These are phyloP conservation scores for Oxytropis ochrocephala DNA, from an alignment of 306 rosid genomes.

Conservation along the genomic window DNA sequence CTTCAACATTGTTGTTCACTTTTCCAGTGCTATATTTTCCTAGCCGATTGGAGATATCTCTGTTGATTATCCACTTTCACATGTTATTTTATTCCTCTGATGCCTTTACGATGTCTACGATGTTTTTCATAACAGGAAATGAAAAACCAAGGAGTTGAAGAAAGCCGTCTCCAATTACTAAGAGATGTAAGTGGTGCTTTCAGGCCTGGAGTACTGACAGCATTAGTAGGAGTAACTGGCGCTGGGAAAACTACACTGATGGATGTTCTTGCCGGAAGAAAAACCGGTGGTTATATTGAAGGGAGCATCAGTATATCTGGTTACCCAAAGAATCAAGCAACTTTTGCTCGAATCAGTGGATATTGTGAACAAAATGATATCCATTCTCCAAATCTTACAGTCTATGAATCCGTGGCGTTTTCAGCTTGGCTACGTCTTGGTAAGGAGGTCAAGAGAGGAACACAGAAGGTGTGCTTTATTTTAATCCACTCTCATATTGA, in stretches of 20 bases:
- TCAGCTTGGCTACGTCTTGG: conserved; percentile 51
- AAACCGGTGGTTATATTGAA: conserved; percentile 49
- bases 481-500: not conserved
- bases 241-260: conserved; percentile 59
- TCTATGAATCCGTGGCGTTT: conserved; percentile 41
- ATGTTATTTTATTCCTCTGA: not conserved
- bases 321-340: conserved; percentile 45
- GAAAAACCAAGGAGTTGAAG: conserved; percentile 35
- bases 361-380: conserved; percentile 54
- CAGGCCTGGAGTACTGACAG: conserved; percentile 47
- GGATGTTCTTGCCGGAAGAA: conserved; percentile 57
- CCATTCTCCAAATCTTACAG: conserved; percentile 44
- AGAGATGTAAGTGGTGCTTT: conserved; percentile 46
- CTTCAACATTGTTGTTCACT: not conserved
- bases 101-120: not conserved
- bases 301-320: conserved; percentile 48
- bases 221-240: conserved; percentile 53
- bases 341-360: conserved; percentile 47
- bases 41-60: not conserved
- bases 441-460: conserved; percentile 32
- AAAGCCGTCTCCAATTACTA: conserved; percentile 33
- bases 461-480: conserved; percentile 27
- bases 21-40: not conserved
- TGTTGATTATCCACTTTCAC: not conserved
- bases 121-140: conserved; percentile 32